These are phyloP conservation scores for Eucalyptus polybractea DNA, from an alignment of 345 rosid species.

Conservation along the genomic window DNA sequence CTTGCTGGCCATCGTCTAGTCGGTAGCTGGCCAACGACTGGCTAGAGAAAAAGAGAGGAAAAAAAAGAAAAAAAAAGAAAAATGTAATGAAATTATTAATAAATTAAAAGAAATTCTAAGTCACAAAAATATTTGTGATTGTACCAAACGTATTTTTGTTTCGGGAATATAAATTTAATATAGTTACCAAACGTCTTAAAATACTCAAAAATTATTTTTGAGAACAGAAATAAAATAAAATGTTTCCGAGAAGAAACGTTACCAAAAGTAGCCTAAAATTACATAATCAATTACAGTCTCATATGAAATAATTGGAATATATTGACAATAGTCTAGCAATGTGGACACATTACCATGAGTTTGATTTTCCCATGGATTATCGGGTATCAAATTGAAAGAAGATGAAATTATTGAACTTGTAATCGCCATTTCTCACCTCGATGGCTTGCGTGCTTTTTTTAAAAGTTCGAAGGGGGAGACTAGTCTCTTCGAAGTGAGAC, in stretches of 20 bases:
- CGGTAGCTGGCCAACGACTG: rapidly evolving
- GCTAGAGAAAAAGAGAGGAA: no score
- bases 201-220: rapidly evolving
- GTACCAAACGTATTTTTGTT: no score
- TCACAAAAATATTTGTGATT: no score
- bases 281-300: not conserved
- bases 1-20: no score
- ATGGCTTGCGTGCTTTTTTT: not conserved
- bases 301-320: not conserved
- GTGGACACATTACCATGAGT: not conserved
- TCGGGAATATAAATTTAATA: rapidly evolving
- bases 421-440: not conserved
- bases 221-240: no score
- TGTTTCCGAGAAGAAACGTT: rapidly evolving
- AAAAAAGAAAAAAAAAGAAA: no score
- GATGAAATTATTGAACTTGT: not conserved
- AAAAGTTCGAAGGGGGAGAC: not conserved
- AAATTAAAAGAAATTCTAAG: no score
- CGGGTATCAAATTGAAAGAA: not conserved
- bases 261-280: not conserved
- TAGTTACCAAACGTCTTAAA: no score
- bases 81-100: no score
- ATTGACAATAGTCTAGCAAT: not conserved
- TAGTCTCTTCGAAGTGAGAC: not conserved
- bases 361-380: not conserved